Evolutionary conservation across 495 filamentous ascomycete genomes (phyloP).

Genomic region (Thozetella sp.): DNA sequence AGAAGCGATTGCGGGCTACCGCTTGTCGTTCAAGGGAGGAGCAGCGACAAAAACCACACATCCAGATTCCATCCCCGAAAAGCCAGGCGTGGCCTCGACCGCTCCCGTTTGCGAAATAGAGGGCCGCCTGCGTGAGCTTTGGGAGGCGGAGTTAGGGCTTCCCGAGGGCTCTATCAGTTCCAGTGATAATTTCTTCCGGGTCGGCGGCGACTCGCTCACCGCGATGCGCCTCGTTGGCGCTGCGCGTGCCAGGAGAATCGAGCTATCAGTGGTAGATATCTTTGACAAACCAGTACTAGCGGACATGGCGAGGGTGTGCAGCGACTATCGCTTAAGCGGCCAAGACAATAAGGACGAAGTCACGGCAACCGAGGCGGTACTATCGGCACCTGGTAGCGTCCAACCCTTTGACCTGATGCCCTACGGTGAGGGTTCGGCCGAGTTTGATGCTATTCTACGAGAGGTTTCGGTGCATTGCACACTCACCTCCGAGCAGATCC

Average conservation of each 20-base stretch:
- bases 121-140: conserved; percentile 39
- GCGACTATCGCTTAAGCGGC: neutral
- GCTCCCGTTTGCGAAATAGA: conserved; percentile 23
- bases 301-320: conserved; percentile 19
- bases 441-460: conserved; percentile 27
- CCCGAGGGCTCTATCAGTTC: conserved; percentile 26
- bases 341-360: neutral
- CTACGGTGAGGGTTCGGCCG: conserved; percentile 9
- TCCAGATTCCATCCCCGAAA: neutral
- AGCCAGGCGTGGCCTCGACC: neutral
- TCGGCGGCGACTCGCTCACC: conserved; percentile 52
- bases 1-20: conserved; percentile 9
- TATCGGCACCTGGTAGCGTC: conserved; percentile 11
- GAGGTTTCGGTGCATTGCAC: conserved; percentile 47
- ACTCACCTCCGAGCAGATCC: conserved; percentile 40
- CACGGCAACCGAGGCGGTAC: neutral
- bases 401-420: conserved; percentile 50
- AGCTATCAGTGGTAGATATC: conserved; percentile 36
- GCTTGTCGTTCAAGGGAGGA: conserved; percentile 4
- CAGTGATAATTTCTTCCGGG: conserved; percentile 44
- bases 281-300: conserved; percentile 27
- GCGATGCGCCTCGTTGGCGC: conserved; percentile 50
- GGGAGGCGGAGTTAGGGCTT: conserved; percentile 46
- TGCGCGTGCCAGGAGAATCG: conserved; percentile 24
- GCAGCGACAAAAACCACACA: neutral